Evolutionary conservation across 208 protist species (phyloP).

Genomic region (Trypanosoma brucei): DNA sequence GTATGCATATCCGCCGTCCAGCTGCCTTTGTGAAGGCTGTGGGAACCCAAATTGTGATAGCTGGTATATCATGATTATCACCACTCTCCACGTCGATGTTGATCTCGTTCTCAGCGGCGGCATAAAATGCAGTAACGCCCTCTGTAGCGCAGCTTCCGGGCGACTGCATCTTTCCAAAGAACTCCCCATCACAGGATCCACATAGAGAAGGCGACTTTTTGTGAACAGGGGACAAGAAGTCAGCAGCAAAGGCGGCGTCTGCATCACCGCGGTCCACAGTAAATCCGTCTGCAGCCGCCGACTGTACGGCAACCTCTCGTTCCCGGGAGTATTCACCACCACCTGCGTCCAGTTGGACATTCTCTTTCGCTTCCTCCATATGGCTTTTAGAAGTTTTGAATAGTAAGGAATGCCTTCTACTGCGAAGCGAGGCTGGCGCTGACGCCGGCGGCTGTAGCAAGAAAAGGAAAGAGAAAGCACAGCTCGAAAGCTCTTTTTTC

Average conservation of each 20-base stretch:
- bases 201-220: background rate
- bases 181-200: background rate
- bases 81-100: background rate
- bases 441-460: no score
- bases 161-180: background rate
- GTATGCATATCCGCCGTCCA: slow-evolving; percentile 52
- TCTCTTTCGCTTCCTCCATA: no score
- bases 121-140: no score
- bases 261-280: background rate
- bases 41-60: slow-evolving; percentile 30
- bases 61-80: background rate
- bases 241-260: background rate
- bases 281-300: background rate
- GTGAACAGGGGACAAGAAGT: background rate
- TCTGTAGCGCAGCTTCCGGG: no score
- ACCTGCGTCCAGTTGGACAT: no score
- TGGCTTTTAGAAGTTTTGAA: no score
- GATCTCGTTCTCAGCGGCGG: background rate
- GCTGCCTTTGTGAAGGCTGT: slow-evolving; percentile 59
- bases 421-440: no score
- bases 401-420: no score
- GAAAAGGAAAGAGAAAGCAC: no score
- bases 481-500: no score
- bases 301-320: background rate
- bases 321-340: no score